Evolutionary conservation across 805 yeast genomes (phyloP), one percentile per base, ranked within the genome.

Genomic region (Komagataella phaffii): DNA sequence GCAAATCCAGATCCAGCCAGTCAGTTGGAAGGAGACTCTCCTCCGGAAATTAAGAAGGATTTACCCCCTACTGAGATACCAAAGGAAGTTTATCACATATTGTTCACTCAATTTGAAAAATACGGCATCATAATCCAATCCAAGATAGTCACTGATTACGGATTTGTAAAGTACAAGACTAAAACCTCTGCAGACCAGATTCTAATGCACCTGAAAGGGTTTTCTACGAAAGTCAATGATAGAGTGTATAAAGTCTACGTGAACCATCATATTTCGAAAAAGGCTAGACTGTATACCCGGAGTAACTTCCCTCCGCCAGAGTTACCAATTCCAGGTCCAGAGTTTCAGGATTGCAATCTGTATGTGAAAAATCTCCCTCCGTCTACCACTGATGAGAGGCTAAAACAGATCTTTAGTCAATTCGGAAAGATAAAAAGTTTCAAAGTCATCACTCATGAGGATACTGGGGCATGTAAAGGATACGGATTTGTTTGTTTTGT

Each of bases 401-500:
- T 80, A 36, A 52, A 58, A 24, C 61, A 65, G 2, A 64, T 73
- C 52, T 80, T 79, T 59, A 58, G 62, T 18, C 57, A 59, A 50
- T 79, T 64, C 61, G 85, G 86, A 12, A 68, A 65, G 24, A 75
- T 80, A 43, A 70, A 76, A 7, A 75, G 81, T 53, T 77, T 81
- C 40, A 78, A 76, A 56, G 68, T 81, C 23, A 79, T 80, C 67
- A 75, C 80, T 3, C 40, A 30, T 8, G 73, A 69, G 52, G 72
- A 69, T 44, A 53, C 56, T n/a, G 73, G 71, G 36, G 70, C 70
- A 53, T 83, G 91, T 19, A 78, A 81, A 62, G 90, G 93, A 18
- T 87, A 83, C 62, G 95, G 93, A 47, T 87, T 87, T 69, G 87
- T 86, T 51, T 85, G 88, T 66, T 87, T 76, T 61, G 80, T 79